Conservation (phyloP, 1,284 basidiomycete genomes). For the Ceratorhiza oryzae-sativae region DNA sequence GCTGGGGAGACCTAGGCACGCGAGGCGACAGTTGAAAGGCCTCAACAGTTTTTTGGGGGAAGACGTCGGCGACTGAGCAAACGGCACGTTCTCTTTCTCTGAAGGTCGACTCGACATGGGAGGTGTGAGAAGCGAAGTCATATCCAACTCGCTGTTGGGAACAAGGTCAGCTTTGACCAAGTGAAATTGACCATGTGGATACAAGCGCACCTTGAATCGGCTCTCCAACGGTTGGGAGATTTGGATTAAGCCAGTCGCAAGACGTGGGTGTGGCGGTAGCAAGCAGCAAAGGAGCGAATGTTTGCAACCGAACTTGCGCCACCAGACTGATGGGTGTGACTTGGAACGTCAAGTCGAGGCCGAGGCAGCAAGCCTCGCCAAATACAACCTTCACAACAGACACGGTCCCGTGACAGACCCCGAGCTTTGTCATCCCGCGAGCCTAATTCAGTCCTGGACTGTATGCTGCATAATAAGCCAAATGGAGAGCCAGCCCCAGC, state of each 20-base stretch:
- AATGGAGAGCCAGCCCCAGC: background rate
- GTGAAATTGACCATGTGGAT: background rate
- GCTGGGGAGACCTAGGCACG: slow-evolving; percentile 10
- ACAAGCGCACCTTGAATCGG: background rate
- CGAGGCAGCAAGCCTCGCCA: background rate
- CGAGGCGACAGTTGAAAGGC: slow-evolving; percentile 21
- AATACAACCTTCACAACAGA: slow-evolving; percentile 33
- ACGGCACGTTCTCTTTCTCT: slow-evolving; percentile 34
- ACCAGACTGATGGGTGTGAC: slow-evolving; percentile 7
- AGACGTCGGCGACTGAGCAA: slow-evolving; percentile 16
- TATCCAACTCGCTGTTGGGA: background rate
- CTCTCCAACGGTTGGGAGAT: background rate
- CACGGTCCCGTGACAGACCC: slow-evolving; percentile 30
- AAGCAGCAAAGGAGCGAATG: background rate
- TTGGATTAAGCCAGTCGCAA: background rate
- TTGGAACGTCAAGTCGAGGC: background rate
- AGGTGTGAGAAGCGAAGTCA: slow-evolving; percentile 15
- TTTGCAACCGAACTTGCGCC: slow-evolving; percentile 5
- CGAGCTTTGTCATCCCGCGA: slow-evolving; percentile 4
- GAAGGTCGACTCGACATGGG: slow-evolving; percentile 34
- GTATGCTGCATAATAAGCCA: background rate
- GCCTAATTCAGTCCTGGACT: background rate
- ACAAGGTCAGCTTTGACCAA: background rate
- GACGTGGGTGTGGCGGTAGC: background rate
- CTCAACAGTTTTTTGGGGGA: slow-evolving; percentile 19